A percentile compares a stretch with the other conserved stretches of the same genome.
Evolutionary conservation across 176 grass and related monocot genomes (phyloP).

Genomic region (Zoysia japonica): DNA sequence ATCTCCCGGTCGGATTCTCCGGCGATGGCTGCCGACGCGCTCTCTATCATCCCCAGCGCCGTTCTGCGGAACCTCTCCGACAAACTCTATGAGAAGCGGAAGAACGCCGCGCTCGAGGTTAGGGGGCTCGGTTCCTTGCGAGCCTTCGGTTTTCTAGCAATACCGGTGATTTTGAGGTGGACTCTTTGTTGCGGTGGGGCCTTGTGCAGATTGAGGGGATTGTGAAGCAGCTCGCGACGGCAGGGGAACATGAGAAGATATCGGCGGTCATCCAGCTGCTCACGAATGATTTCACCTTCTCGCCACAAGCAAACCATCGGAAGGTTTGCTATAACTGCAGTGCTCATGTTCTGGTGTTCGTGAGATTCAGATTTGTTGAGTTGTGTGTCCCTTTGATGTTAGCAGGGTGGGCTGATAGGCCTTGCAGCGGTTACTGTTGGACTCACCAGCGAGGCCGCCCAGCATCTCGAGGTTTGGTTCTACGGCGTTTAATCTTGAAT

Average conservation of each 20-base stretch:
- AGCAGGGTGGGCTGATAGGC: slow-evolving; percentile 95
- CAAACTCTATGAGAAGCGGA: slow-evolving; percentile 99
- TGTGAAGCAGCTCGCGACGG: slow-evolving; percentile 69
- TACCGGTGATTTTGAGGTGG: slow-evolving; percentile 17
- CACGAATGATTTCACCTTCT: slow-evolving; percentile 66
- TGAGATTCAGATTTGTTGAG: slow-evolving; percentile 42
- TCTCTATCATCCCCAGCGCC: slow-evolving; percentile 68
- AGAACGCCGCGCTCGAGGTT: slow-evolving; percentile 97
- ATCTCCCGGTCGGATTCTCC: slow-evolving; percentile 28
- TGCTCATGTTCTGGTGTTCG: not conserved
- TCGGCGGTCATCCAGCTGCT: slow-evolving; percentile 68
- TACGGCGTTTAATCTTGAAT: not conserved
- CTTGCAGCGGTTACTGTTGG: slow-evolving; percentile 93
- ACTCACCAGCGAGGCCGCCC: slow-evolving; percentile 77
- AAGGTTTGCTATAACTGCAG: slow-evolving; percentile 62
- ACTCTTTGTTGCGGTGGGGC: not conserved
- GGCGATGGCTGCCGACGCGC: slow-evolving; percentile 67
- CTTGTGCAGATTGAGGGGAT: slow-evolving; percentile 77
- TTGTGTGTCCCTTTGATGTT: slow-evolving; percentile 27
- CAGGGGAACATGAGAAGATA: slow-evolving; percentile 91
- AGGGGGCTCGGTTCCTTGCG: slow-evolving; percentile 28
- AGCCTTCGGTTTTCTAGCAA: slow-evolving; percentile 3
- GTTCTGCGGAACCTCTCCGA: slow-evolving; percentile 90
- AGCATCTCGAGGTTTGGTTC: slow-evolving; percentile 81
- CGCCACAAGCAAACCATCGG: slow-evolving; percentile 82